Conservation (phyloP, 2,329 filamentous ascomycete genomes). For the Trichoderma hamatum region DNA sequence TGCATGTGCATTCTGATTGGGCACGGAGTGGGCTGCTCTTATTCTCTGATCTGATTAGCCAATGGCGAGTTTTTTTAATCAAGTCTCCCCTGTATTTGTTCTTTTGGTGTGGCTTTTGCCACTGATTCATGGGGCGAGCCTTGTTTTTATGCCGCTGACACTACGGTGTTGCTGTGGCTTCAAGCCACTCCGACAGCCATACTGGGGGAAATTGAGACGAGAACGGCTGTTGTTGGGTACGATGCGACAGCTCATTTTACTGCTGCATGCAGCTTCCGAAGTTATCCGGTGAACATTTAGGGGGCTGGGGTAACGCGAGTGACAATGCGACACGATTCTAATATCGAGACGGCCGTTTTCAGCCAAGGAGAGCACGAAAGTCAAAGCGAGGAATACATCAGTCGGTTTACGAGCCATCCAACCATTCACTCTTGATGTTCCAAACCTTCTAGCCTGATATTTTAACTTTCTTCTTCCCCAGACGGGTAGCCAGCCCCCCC, state of each 20-base stretch:
- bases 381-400: neutral
- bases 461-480: neutral
- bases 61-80: neutral
- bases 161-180: slow-evolving; percentile 4
- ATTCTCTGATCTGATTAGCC: neutral
- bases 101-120: slow-evolving; percentile 6
- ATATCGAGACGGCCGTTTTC: neutral
- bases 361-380: neutral
- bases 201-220: neutral
- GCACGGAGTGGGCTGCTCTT: neutral
- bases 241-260: neutral
- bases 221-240: neutral
- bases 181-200: slow-evolving; percentile 1
- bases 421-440: neutral
- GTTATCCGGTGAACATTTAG: neutral
- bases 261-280: slow-evolving; percentile 6
- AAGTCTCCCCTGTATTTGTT: slow-evolving; percentile 9
- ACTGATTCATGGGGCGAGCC: slow-evolving; percentile 10
- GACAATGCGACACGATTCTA: neutral
- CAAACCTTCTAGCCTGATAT: slow-evolving; percentile 1
- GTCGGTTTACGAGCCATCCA: neutral
- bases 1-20: slow-evolving; percentile 2
- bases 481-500: neutral
- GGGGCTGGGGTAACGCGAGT: neutral
- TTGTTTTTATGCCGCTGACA: slow-evolving; percentile 1